Base-by-base conservation (phyloP, 1,284 basidiomycete genomes). In the Inonotus hispidus region DNA sequence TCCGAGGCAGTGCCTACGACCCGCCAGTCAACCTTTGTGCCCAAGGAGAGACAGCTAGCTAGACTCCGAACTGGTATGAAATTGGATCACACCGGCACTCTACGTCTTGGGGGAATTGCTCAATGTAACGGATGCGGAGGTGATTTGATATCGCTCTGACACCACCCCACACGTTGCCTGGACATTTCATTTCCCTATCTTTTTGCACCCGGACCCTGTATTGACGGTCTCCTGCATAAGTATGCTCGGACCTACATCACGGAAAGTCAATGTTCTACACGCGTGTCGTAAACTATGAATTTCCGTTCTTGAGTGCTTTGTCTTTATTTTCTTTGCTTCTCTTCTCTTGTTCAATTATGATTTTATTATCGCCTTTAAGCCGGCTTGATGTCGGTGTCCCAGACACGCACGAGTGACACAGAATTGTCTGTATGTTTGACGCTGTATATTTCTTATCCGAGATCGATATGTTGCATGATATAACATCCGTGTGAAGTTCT, bases 11-110 rank as follows among this genome's bases (percentile, higher is more conserved):
- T 27, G 64, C 35, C 62, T 39, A 49, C 66, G 54, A 65, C 21
- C 25, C 60, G 60, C 65, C 14, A 69, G 65, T 67, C 75, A 54
- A 72, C 71, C 52, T 87, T 76, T 68, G 82, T 87, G 53, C 77
- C 84, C 21, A 84, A 80, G 68, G 79, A 84, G 67, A 79, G 74
- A 65, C 87, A 90, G 69, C 70, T 90, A 66, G 79, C 81, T 67
- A 83, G 79, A 71, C 72, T 90, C 66, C 78, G 75, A 68, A 67
- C 71, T 46, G 79, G 82, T 64, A 72, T 89, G 69, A 75, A 29
- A 27, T 37, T 39, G 27, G 14, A 32, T 27, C 16, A 37, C n/a
- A 27, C 16, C 3, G 25, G 47, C 37, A 25, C 16, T 16, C 35
- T 37, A 1, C 19, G 7, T 10, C 23, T 32, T 32, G 37, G 23